Evolutionary conservation across 2,329 filamentous ascomycete genomes (phyloP).

Genomic region (Fusarium verrucosum): DNA sequence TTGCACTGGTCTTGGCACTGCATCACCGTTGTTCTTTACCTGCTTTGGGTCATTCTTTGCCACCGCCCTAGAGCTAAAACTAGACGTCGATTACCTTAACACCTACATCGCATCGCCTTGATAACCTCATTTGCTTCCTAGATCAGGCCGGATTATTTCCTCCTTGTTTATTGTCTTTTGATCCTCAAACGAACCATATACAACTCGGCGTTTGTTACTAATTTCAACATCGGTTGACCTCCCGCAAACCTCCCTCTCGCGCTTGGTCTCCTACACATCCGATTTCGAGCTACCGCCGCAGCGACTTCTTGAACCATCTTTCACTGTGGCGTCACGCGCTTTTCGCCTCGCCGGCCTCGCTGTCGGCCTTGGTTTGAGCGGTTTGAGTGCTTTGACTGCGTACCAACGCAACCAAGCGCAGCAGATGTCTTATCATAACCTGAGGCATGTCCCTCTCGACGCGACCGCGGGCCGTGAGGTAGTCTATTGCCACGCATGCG

Average conservation of each 20-base stretch:
- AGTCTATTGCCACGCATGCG: slow-evolving; percentile 86
- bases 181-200: not conserved
- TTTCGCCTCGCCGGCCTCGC: slow-evolving; percentile 64
- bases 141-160: not conserved
- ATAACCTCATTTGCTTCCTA: slow-evolving; percentile 21
- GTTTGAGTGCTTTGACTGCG: slow-evolving; percentile 65
- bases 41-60: slow-evolving; percentile 28
- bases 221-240: not conserved
- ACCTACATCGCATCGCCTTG: slow-evolving; percentile 19
- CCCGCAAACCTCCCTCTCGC: not conserved
- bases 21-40: slow-evolving; percentile 27
- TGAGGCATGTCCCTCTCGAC: slow-evolving; percentile 56
- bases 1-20: slow-evolving; percentile 21
- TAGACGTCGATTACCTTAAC: slow-evolving; percentile 16
- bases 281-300: slow-evolving; percentile 1
- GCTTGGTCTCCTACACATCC: not conserved
- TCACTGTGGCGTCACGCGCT: slow-evolving; percentile 66
- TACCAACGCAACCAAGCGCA: slow-evolving; percentile 59
- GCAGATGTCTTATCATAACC: slow-evolving; percentile 50
- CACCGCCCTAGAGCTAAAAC: slow-evolving; percentile 29
- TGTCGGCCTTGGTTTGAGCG: slow-evolving; percentile 67
- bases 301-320: slow-evolving; percentile 28
- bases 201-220: not conserved
- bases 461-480: slow-evolving; percentile 69
- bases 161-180: not conserved